Base-by-base conservation (phyloP, 176 grass and related monocot genomes). In the Oryza brachyantha region DNA sequence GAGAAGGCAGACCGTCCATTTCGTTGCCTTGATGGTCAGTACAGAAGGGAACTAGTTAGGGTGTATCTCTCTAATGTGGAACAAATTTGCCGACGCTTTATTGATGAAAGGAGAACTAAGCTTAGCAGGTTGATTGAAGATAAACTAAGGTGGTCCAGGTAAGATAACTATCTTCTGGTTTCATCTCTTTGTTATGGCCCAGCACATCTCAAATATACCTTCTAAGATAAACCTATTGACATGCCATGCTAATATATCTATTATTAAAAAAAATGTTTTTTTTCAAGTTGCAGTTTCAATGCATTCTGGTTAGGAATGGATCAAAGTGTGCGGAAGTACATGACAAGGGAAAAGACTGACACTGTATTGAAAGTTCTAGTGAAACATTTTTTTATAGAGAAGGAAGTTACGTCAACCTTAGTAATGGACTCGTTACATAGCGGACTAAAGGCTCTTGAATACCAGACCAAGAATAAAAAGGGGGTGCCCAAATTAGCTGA, bases 1-100 rank as follows among this genome's bases (percentile, higher is more conserved):
- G 92, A 99, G 96, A 99, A 93, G 72, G 81, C 86, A 73, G 79
- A 99, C 52, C 85, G 88, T 24, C 96, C 92, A 78, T 99, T 99
- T 76, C 90, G 92, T 32, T 99, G 92, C 84, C 90, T 99, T 72
- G 96, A 95, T 68, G 67, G 84, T 16, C 90, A 95, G 41, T 99
- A 99, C 39, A 86, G 96, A 68, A 94, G 90, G 71, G 96, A 99
- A 83, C 83, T 99, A 43, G 88, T 99, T 66, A 84, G 96, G 38
- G 92, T 95, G 21, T 99, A 95, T 83, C 88, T 99, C 61, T 93
- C 92, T 78, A 99, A 99, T 84, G 96, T 99, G 58, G 96, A 99
- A 80, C 90, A 94, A 87, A 86, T 95, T 84, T 99, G 92, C 43
- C 90, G 88, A 28, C 90, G 90, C 62, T 99, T 95, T 89, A 66